These are phyloP conservation scores for Sporothrix variecibatus DNA, from an alignment of 2,329 filamentous ascomycete genomes.

Conservation along the genomic window DNA sequence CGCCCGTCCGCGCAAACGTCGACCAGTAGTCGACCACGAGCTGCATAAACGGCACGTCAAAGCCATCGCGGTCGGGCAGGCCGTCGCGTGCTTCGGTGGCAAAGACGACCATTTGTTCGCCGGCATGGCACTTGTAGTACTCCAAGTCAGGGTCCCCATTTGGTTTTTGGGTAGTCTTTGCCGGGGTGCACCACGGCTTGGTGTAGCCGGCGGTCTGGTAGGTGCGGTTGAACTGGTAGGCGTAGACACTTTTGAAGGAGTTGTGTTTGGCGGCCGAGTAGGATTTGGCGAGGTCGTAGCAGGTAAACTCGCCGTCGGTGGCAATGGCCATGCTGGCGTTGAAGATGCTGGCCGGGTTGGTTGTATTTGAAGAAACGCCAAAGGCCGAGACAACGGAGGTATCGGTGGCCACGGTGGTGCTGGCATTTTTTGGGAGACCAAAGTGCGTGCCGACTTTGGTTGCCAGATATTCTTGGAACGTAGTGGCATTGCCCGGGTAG, in stretches of 20 bases:
- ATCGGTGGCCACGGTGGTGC: not conserved
- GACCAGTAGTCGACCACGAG: slow-evolving; percentile 42
- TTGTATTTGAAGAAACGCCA: slow-evolving; percentile 22
- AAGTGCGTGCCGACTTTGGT: slow-evolving; percentile 29
- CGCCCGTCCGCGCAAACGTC: slow-evolving; percentile 38
- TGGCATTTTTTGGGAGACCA: slow-evolving; percentile 15
- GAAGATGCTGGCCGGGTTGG: slow-evolving; percentile 34
- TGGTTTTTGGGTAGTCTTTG: slow-evolving; percentile 35
- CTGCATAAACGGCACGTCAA: slow-evolving; percentile 40
- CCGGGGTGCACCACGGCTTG: slow-evolving; percentile 37
- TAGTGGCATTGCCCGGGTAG: slow-evolving; percentile 30
- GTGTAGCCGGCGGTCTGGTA: slow-evolving; percentile 40
- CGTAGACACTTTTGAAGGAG: slow-evolving; percentile 40
- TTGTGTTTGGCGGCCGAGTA: slow-evolving; percentile 39
- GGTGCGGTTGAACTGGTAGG: slow-evolving; percentile 45
- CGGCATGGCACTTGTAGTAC: slow-evolving; percentile 47
- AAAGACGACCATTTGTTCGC: slow-evolving; percentile 44
- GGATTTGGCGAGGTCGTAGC: slow-evolving; percentile 40
- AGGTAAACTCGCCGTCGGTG: slow-evolving; percentile 40
- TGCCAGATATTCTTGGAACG: slow-evolving; percentile 31
- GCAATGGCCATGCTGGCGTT: slow-evolving; percentile 39
- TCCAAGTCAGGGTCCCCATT: slow-evolving; percentile 41
- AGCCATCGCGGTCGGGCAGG: slow-evolving; percentile 41
- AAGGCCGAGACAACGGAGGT: slow-evolving; percentile 22
- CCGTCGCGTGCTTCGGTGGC: slow-evolving; percentile 39